Percentiles rank a stretch among this genome's conserved stretches.
Conservation (phyloP, 2,329 filamentous ascomycete genomes). For the Colletotrichum ledebouriae region DNA sequence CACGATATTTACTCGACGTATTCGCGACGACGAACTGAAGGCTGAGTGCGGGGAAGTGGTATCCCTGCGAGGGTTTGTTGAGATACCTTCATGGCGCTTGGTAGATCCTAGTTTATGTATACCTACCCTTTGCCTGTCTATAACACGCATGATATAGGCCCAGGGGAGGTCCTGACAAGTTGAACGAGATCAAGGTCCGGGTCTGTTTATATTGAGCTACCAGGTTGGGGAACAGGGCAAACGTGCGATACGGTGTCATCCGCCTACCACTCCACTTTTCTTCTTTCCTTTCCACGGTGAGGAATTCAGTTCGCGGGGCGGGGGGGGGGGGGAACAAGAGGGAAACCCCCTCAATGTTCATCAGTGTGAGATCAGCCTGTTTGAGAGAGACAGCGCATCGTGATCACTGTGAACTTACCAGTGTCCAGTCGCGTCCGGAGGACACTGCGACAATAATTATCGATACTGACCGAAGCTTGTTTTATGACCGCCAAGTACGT, state of each 20-base stretch:
- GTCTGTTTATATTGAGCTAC: conserved; percentile 5
- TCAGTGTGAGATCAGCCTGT: conserved; percentile 12
- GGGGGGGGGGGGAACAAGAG: too few species aligned
- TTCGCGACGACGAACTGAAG: conserved; percentile 1
- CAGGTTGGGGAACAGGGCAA: conserved; percentile 16
- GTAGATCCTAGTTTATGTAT: too few species aligned
- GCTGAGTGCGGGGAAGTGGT: conserved; percentile 20
- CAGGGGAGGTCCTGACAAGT: background rate
- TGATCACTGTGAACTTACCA: background rate
- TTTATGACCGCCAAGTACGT: background rate
- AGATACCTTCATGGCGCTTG: background rate
- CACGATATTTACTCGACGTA: conserved; percentile 31
- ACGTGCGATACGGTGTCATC: conserved; percentile 12
- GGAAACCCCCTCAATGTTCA: too few species aligned
- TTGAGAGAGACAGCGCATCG: conserved; percentile 3
- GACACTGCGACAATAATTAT: background rate
- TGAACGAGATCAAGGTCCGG: conserved; percentile 4
- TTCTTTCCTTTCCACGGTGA: background rate
- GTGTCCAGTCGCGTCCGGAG: background rate
- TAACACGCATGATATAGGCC: conserved; percentile 26
- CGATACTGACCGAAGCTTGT: background rate
- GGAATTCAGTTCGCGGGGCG: background rate
- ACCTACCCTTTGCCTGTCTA: conserved; percentile 10
- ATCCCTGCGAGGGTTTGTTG: conserved; percentile 8
- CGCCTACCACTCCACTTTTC: conserved; percentile 12